Conservation (phyloP, 1,284 basidiomycete genomes). For the Ganoderma sinense region DNA sequence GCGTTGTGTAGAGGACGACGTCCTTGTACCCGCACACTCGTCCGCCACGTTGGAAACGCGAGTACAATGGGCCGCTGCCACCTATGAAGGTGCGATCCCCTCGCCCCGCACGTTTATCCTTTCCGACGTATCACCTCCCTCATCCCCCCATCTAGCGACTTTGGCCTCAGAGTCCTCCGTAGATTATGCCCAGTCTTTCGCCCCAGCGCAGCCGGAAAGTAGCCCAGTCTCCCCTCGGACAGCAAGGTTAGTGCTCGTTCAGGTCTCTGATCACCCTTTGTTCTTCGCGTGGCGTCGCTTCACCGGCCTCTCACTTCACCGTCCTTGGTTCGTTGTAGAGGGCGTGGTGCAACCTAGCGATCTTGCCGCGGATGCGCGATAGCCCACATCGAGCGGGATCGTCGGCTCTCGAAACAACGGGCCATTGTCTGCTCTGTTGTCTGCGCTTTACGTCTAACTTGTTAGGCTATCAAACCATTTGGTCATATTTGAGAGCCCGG, state of each 20-base stretch:
- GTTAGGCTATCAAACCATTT: conserved; percentile 32
- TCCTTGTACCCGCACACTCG: conserved; percentile 39
- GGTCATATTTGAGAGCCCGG: conserved; percentile 31
- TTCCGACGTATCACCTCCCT: conserved; percentile 38
- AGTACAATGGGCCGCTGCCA: conserved; percentile 40
- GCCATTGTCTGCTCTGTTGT: conserved; percentile 27
- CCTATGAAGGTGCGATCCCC: conserved; percentile 43
- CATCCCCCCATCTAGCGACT: conserved; percentile 35
- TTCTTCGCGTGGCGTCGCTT: conserved; percentile 17
- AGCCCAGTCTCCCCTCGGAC: conserved; percentile 37
- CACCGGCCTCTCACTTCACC: conserved; percentile 16
- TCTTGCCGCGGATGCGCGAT: conserved; percentile 14
- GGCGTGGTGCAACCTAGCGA: conserved; percentile 18
- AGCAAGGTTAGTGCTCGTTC: conserved; percentile 46
- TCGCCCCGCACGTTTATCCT: conserved; percentile 39
- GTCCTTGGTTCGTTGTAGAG: conserved; percentile 16
- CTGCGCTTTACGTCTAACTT: conserved; percentile 32
- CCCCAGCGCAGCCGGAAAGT: conserved; percentile 61
- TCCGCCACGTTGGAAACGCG: conserved; percentile 50
- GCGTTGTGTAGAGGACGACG: conserved; percentile 43
- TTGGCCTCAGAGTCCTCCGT: conserved; percentile 31
- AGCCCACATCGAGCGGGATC: conserved; percentile 23
- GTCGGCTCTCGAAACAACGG: conserved; percentile 19
- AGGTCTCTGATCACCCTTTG: conserved; percentile 25
- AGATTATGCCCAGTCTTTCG: conserved; percentile 66